Evolutionary conservation across 768 basidiomycete genomes (phyloP), one percentile per base, ranked within the genome.

Genomic region (Psilocybe azurescens): DNA sequence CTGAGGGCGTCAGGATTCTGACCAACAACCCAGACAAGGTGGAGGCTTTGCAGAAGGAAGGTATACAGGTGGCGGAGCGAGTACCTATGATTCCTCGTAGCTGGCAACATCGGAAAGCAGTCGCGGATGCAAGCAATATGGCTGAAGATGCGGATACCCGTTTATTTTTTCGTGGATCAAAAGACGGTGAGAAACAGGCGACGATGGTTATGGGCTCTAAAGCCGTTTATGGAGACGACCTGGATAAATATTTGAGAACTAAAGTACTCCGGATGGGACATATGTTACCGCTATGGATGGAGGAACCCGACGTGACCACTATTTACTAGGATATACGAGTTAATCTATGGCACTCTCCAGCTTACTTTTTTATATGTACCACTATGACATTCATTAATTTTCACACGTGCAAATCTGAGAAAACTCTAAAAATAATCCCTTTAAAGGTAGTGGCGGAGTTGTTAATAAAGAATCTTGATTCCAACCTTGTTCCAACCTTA

Each of bases 11-110:
- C 56, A 80, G 91, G 59, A 78, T 98, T 65, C 77, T 99, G 75
- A 99, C 97, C 61, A 99, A 99, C 77, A 99, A 99, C 75, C 97
- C 97, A 9, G 96, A 96, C 77, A 99, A 99, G 78, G 90, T 99
- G 46, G 83, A 86, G 64, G 95, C 95, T 49, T 77, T 99, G 67
- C 85, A 90, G 75, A 83, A 81, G 68, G 97, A 98, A 74, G 93
- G 94, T 8, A 81, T 99, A 56, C 77, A 74, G 16, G 86, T 99
- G 18, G 79, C 81, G 3, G 95, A 99, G 75, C 86, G 95, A 13
- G 93, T 98, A 6, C 83, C 92, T 50, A 99, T 99, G 97, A 88
- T 98, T 10, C 97, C 97, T 16, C 82, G 94, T 58, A 90, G 90
- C 65, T 99, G 97, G 97, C 79, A 83, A 72, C 67, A 79, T 62